Evolutionary conservation across 2,329 filamentous ascomycete genomes (phyloP).

Genomic region (Dothistroma pini): DNA sequence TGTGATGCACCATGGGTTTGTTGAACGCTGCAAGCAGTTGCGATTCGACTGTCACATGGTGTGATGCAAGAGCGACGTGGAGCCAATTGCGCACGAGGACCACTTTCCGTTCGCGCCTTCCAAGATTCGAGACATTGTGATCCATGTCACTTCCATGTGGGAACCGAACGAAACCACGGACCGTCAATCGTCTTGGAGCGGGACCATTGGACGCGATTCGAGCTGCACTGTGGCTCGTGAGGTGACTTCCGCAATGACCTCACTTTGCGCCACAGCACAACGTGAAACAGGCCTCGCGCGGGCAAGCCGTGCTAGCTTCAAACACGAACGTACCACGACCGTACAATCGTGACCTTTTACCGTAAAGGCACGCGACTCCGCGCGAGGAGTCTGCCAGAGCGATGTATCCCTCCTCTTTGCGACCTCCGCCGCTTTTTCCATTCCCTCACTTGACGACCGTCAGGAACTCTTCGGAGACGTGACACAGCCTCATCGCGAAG

Average conservation of each 20-base stretch:
- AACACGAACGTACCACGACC: not conserved
- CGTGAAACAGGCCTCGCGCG: not conserved
- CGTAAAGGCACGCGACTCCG: not conserved
- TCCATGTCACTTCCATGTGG: not conserved
- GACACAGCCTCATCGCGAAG: not conserved
- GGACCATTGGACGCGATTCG: not conserved
- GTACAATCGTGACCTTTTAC: not conserved
- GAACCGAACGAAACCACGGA: not conserved
- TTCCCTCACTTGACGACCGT: not conserved
- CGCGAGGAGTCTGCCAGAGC: not conserved
- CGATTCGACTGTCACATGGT: not conserved
- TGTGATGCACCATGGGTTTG: not conserved
- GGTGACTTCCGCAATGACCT: not conserved
- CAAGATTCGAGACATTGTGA: not conserved
- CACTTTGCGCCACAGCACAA: not conserved
- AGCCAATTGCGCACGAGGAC: not conserved
- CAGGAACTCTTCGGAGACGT: not conserved
- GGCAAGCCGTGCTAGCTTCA: not conserved
- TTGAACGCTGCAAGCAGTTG: not conserved
- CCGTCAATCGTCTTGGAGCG: not conserved
- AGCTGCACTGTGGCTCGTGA: not conserved
- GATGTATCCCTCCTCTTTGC: not conserved
- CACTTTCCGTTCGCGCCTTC: not conserved
- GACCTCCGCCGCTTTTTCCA: not conserved
- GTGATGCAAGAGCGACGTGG: not conserved